These are phyloP conservation scores for Aspergillus bombycis DNA, from an alignment of 2,329 filamentous ascomycete species.

Conservation along the genomic window DNA sequence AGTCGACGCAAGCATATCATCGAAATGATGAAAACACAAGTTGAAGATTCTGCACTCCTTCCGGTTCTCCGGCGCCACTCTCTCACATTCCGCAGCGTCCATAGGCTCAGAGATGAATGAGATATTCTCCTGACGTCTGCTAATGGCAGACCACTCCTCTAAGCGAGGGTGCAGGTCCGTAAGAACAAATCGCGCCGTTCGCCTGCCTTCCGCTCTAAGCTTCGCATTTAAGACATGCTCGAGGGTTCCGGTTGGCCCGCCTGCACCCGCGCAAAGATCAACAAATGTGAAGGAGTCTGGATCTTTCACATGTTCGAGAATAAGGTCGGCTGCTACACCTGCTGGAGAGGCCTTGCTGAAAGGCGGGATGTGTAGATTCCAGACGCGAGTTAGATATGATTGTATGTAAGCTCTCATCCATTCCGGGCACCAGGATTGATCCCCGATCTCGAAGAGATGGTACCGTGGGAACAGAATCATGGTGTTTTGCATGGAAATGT, in stretches of 20 bases:
- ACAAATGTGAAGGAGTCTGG: slow-evolving; percentile 64
- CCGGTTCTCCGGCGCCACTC: slow-evolving; percentile 51
- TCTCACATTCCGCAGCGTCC: slow-evolving; percentile 57
- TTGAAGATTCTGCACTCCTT: slow-evolving; percentile 71
- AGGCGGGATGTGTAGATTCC: slow-evolving; percentile 22
- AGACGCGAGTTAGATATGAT: slow-evolving; percentile 27
- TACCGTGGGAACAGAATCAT: slow-evolving; percentile 19
- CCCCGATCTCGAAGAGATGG: slow-evolving; percentile 70
- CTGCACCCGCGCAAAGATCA: slow-evolving; percentile 76
- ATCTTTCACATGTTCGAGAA: slow-evolving; percentile 43
- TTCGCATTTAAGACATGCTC: slow-evolving; percentile 61
- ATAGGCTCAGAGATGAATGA: slow-evolving; percentile 64
- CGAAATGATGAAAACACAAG: slow-evolving; percentile 77
- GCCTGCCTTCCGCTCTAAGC: slow-evolving; percentile 22
- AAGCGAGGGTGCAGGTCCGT: slow-evolving; percentile 69
- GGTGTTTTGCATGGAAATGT: background rate
- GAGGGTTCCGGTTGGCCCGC: slow-evolving; percentile 69
- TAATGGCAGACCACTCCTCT: slow-evolving; percentile 60
- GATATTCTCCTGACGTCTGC: slow-evolving; percentile 58
- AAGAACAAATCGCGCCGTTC: slow-evolving; percentile 61
- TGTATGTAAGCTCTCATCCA: slow-evolving; percentile 61
- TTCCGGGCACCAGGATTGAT: slow-evolving; percentile 67
- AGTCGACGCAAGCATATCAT: slow-evolving; percentile 61
- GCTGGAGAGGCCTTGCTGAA: slow-evolving; percentile 22
- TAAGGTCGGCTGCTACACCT: slow-evolving; percentile 18